These are phyloP conservation scores for Selaginella tamariscina DNA, from an alignment of 75 land plant genomes.

Conservation along the genomic window DNA sequence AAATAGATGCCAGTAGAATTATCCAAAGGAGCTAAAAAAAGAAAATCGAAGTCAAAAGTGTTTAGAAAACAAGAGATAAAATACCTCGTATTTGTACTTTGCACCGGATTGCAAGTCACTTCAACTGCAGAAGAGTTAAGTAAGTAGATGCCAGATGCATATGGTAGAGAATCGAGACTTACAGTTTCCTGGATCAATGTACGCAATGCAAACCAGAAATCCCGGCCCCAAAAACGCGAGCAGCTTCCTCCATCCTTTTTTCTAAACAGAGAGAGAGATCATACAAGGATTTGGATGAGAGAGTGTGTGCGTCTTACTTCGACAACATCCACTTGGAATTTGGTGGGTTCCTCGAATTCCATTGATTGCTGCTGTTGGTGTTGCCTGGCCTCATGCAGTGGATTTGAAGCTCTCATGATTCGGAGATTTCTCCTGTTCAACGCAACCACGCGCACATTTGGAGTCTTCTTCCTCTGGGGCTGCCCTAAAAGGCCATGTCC, in stretches of 20 bases:
- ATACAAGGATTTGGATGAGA: background rate
- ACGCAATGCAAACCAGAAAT: constrained; percentile 61
- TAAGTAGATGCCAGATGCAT: background rate
- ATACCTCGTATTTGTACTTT: background rate
- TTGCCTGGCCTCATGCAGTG: background rate
- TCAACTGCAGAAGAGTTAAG: background rate
- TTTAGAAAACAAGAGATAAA: background rate
- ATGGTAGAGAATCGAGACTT: constrained; percentile 12
- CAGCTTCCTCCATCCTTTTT: constrained; percentile 52
- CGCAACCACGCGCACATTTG: too few relatives aligned
- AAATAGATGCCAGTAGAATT: background rate
- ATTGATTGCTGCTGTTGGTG: background rate
- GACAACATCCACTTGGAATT: background rate
- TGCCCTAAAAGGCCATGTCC: too few relatives aligned
- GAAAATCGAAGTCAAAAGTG: background rate
- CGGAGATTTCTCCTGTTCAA: too few relatives aligned
- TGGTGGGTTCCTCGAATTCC: background rate
- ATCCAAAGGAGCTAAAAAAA: constrained; percentile 4
- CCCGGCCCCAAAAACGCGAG: constrained; percentile 54
- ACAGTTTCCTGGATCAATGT: constrained; percentile 77
- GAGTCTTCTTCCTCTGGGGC: too few relatives aligned
- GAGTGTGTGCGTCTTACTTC: background rate
- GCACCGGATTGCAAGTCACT: constrained; percentile 3
- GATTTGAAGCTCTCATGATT: background rate
- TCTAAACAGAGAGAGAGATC: constrained; percentile 16